These are phyloP conservation scores for Candida sanyaensis DNA, from an alignment of 1,139 yeast genomes.

Conservation along the genomic window DNA sequence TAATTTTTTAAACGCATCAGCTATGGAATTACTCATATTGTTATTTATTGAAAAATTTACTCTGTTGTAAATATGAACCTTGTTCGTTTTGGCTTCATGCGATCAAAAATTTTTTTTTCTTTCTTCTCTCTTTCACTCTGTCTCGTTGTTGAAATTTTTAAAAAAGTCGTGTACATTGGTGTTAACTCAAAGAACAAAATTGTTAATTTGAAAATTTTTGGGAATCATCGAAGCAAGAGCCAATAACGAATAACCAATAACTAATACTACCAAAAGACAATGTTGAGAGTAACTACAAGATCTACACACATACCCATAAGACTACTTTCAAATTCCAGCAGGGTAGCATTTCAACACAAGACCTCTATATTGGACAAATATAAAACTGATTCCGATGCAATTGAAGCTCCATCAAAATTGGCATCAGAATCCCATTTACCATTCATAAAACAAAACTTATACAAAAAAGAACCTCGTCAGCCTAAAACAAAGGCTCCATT, in stretches of 20 bases:
- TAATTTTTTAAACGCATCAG: constrained; percentile 46
- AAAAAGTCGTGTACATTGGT: not conserved
- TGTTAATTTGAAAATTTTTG: constrained; percentile 1
- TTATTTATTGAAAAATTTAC: not conserved
- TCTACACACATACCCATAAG: constrained; percentile 1
- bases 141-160: not conserved
- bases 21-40: constrained; percentile 41
- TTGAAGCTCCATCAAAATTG: constrained; percentile 42
- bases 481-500: constrained; percentile 49
- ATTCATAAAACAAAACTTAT: constrained; percentile 39
- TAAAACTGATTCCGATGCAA: constrained; percentile 18
- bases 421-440: constrained; percentile 55
- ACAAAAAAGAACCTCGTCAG: constrained; percentile 39
- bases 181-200: not conserved
- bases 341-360: constrained; percentile 15
- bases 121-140: not conserved
- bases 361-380: constrained; percentile 22
- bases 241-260: not conserved
- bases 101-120: not conserved
- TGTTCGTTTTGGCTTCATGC: not conserved
- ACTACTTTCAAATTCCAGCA: constrained; percentile 6
- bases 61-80: too few species aligned
- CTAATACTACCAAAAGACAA: not conserved
- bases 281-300: constrained; percentile 4
- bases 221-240: not conserved